A percentile compares a stretch with the other conserved stretches of the same genome.
phyloP scores from a whole-genome alignment of 2,329 filamentous ascomycete genomes.

The Coniella lustricola region DNA sequence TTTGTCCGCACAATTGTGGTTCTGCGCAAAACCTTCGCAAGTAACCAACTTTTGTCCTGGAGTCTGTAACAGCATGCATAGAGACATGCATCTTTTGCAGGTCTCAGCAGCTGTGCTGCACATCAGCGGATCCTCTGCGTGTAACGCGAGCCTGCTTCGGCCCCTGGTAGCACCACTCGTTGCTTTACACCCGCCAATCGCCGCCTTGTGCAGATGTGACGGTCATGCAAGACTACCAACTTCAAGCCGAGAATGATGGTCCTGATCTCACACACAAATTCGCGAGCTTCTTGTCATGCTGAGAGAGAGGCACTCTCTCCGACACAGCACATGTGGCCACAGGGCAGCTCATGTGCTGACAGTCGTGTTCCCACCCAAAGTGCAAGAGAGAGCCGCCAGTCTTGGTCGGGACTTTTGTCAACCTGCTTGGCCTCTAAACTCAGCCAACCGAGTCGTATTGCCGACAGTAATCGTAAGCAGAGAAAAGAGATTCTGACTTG shows the following conservation, averaged over 20 bases:
- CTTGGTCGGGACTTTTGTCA: background rate
- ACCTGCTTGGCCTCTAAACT: no score
- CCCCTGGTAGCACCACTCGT: slow-evolving; percentile 1
- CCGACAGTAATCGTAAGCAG: no score
- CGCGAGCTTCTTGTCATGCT: background rate
- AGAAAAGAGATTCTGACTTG: no score
- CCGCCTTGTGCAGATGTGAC: slow-evolving; percentile 6
- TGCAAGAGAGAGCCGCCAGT: background rate
- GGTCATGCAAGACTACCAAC: slow-evolving; percentile 11
- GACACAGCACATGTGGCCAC: no score
- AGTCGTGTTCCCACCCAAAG: no score
- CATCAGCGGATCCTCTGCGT: slow-evolving; percentile 13
- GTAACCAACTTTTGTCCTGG: background rate
- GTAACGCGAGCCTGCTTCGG: slow-evolving; percentile 8
- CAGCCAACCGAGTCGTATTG: no score
- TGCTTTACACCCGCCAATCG: slow-evolving; percentile 4
- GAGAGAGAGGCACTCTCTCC: no score
- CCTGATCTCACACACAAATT: background rate
- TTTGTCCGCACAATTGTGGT: background rate
- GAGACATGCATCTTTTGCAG: slow-evolving; percentile 5
- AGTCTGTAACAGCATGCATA: background rate
- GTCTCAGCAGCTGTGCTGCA: slow-evolving; percentile 6
- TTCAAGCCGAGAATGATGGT: slow-evolving; percentile 3
- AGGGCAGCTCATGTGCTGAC: no score
- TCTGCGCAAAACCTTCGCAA: background rate